Evolutionary conservation across 345 rosid genomes (phyloP).

Genomic region (Citrus medica): DNA sequence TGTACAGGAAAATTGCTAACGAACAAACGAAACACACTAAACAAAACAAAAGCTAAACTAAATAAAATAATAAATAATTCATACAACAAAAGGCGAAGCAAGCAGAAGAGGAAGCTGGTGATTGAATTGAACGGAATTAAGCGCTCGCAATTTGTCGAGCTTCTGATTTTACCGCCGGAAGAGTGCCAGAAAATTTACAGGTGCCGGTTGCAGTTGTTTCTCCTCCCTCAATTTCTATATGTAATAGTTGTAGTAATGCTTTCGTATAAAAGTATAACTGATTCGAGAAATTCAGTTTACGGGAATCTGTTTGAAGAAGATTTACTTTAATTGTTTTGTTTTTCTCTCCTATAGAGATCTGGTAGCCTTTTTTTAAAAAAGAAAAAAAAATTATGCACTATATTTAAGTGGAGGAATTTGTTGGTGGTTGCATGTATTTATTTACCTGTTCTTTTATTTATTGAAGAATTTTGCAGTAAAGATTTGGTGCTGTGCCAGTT

Average conservation of each 20-base stretch:
- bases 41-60: not conserved
- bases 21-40: conserved; percentile 2
- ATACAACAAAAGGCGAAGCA: not conserved
- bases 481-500: conserved; percentile 1
- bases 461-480: conserved; percentile 1
- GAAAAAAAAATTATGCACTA: not conserved
- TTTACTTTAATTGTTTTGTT: not conserved
- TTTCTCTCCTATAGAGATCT: not conserved
- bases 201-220: not conserved
- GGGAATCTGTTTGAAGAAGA: not conserved
- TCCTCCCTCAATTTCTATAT: not conserved
- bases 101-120: conserved; percentile 17
- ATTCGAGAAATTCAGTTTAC: not conserved
- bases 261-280: not conserved
- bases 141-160: not conserved
- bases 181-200: not conserved
- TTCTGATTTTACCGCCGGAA: not conserved
- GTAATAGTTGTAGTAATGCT: not conserved
- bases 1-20: not conserved
- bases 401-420: not conserved
- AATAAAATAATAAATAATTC: not conserved
- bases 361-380: not conserved
- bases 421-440: not conserved
- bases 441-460: not conserved
- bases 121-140: not conserved